Evolutionary conservation across 73 alveolate species (phyloP).

Genomic region (Effrenium voratum): DNA sequence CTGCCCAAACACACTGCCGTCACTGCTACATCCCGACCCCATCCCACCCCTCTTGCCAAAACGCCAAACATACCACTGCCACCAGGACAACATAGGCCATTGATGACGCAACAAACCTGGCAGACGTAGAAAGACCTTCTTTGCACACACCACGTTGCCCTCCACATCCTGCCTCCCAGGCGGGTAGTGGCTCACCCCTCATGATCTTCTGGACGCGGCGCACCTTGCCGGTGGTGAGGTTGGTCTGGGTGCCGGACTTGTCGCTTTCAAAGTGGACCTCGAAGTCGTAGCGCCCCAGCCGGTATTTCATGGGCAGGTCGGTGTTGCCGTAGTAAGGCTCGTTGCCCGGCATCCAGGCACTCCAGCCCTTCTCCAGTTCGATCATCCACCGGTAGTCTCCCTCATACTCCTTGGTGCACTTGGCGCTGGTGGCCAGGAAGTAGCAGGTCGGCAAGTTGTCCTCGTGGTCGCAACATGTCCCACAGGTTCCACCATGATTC

Average conservation of each 20-base stretch:
- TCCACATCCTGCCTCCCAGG: background rate
- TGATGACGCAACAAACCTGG: background rate
- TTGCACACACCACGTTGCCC: background rate
- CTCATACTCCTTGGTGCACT: constrained; percentile 57
- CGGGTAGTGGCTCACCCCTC: background rate
- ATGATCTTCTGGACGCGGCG: background rate
- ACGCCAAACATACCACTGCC: background rate
- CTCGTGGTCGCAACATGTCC: too few species aligned
- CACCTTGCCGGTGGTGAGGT: constrained; percentile 16
- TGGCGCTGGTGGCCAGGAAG: constrained; percentile 62
- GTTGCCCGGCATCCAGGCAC: constrained; percentile 68
- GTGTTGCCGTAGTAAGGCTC: constrained; percentile 75
- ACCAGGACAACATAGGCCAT: background rate
- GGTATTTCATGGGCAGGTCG: constrained; percentile 32
- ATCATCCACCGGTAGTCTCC: constrained; percentile 74
- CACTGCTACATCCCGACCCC: background rate
- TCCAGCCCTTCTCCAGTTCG: constrained; percentile 86
- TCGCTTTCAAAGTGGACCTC: constrained; percentile 16
- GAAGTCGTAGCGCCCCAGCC: constrained; percentile 59
- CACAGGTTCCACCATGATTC: too few species aligned
- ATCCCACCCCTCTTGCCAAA: background rate
- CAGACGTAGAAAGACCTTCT: background rate
- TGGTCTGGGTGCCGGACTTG: background rate
- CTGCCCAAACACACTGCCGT: too few species aligned
- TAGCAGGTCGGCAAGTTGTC: constrained; percentile 57